These are phyloP conservation scores for Hanseniaspora hatyaiensis DNA, from an alignment of 805 yeast genomes.

Conservation along the genomic window DNA sequence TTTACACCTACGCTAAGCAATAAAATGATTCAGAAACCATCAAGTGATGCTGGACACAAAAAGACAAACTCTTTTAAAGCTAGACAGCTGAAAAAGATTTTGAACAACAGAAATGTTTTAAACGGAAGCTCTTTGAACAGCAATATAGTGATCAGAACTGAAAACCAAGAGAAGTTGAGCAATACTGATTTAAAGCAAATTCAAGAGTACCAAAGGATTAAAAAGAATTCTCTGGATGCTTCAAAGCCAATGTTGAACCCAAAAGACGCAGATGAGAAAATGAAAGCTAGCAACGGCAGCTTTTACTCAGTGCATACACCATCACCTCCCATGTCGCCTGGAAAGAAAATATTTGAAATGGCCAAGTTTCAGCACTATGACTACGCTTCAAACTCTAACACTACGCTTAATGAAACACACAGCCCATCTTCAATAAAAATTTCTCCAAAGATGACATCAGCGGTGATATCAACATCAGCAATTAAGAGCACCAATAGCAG, in stretches of 20 bases:
- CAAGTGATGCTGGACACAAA: constrained; percentile 22
- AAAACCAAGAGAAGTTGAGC: neutral
- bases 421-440: neutral
- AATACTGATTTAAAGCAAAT: neutral
- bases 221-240: neutral
- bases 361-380: constrained; percentile 7
- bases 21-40: constrained; percentile 25
- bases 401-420: constrained; percentile 14
- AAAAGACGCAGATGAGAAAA: too few relatives aligned
- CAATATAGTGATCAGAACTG: constrained; percentile 11
- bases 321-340: constrained; percentile 16
- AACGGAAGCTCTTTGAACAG: constrained; percentile 20
- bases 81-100: constrained; percentile 26
- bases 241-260: neutral
- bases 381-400: neutral
- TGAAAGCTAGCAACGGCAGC: neutral
- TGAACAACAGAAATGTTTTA: constrained; percentile 27
- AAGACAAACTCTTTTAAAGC: constrained; percentile 31
- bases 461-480: neutral
- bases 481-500: constrained; percentile 3
- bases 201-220: neutral
- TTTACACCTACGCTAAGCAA: constrained; percentile 25
- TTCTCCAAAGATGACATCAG: neutral
- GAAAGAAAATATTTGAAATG: constrained; percentile 2
- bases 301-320: constrained; percentile 9